Base-by-base conservation (phyloP, 179 eudicot genomes). In the Silene noctiflora region DNA sequence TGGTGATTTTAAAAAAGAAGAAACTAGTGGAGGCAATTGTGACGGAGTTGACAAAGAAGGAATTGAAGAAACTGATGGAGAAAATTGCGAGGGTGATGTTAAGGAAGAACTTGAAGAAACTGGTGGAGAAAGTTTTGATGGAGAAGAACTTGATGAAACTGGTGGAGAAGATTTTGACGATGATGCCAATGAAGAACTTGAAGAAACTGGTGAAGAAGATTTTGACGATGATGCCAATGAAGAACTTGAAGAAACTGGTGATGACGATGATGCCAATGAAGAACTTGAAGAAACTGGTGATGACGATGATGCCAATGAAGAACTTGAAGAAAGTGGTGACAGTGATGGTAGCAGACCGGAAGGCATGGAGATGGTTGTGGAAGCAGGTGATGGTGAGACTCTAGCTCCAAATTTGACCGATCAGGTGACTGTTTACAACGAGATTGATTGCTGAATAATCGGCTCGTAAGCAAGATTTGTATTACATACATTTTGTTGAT, bases 1-100 rank as follows among this genome's bases (percentile, higher is more conserved):
- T 42, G 13, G 48, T 42, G 48, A 42, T 42, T 42, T 42, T 42
- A 22, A 61, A 9, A 21, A 61, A 61, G 64, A 31, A 53, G 55
- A 35, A 20, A 42, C 75, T 21, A 79, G n/a, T 8, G 87, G 87
- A 46, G 78, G 85, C 46, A 44, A 42, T 56, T 72, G 42, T 56
- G 79, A 79, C 73, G 6, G 86, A 81, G 46, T 70, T 90, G 82
- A 48, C 27, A 4, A 91, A 87, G 74, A 74, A 51, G 77, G 77
- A 59, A 42, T 10, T 42, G 48, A 17, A 91, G 95, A 6, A 90
- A 19, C 17, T 63, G 67, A 51, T 64, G 5, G 46, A 74, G 21
- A 25, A 79, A 76, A 33, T 22, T 21, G 14, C 2, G 29, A 61
- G 46, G 20, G 65, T 44, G 14, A 31, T 25, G 21, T 8, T 13